phyloP scores from a whole-genome alignment of 495 filamentous ascomycete genomes.

The Aeminium ludgeri region DNA sequence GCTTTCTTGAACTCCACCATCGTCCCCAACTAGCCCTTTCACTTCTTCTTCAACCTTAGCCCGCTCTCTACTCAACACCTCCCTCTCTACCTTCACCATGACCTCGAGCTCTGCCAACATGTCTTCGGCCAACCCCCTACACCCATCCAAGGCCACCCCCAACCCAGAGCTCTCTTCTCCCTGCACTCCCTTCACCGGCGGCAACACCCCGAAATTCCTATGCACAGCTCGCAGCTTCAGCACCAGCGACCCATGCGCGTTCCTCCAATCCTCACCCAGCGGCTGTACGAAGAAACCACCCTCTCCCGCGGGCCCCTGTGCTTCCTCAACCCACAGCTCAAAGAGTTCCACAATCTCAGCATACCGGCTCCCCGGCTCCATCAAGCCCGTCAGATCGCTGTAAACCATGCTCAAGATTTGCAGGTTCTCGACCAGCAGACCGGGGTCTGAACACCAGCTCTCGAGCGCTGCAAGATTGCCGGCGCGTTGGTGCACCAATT shows the following conservation, averaged over 20 bases:
- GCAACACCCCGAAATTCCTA: slow-evolving; percentile 8
- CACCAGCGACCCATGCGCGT: slow-evolving; percentile 7
- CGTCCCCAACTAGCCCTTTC: slow-evolving; percentile 1
- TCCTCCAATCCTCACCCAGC: slow-evolving; percentile 10
- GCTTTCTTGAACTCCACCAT: not conserved
- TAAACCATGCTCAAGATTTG: slow-evolving; percentile 10
- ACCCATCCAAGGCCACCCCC: not conserved
- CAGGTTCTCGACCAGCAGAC: slow-evolving; percentile 9
- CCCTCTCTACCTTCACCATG: slow-evolving; percentile 12
- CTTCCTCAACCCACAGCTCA: slow-evolving; percentile 11
- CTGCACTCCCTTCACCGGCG: not conserved
- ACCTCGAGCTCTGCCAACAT: slow-evolving; percentile 15
- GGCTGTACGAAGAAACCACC: slow-evolving; percentile 2
- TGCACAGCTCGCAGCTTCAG: slow-evolving; percentile 13
- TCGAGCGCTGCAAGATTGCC: slow-evolving; percentile 4
- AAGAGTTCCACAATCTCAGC: slow-evolving; percentile 4
- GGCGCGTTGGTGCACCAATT: slow-evolving; percentile 4
- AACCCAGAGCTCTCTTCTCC: slow-evolving; percentile 1
- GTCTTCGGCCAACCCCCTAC: slow-evolving; percentile 2
- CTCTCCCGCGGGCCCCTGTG: not conserved
- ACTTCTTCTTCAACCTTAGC: slow-evolving; percentile 11
- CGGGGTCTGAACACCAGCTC: slow-evolving; percentile 9
- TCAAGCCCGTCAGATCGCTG: slow-evolving; percentile 5
- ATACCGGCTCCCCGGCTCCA: slow-evolving; percentile 6
- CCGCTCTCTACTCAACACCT: slow-evolving; percentile 9